Evolutionary conservation across 148 eudicot genomes (phyloP).

Genomic region (Dysphania ambrosioides): DNA sequence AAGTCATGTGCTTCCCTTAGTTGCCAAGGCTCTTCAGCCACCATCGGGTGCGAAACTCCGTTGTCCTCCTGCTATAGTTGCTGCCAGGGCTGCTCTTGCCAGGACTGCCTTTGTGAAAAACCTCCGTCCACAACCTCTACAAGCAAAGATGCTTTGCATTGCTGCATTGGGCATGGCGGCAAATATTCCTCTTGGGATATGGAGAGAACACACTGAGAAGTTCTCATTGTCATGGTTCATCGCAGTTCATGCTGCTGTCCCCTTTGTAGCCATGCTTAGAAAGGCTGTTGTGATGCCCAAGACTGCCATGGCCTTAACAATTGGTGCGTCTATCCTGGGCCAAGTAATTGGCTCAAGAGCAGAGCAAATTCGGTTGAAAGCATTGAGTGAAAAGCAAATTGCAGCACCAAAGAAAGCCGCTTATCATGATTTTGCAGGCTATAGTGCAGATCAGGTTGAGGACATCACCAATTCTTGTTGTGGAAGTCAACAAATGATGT

Average conservation of each 20-base stretch:
- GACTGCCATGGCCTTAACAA: slow-evolving; percentile 73
- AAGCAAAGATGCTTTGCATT: slow-evolving; percentile 56
- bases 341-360: slow-evolving; percentile 81
- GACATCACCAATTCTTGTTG: slow-evolving; percentile 22
- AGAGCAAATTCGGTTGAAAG: slow-evolving; percentile 55
- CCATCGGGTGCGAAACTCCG: slow-evolving; percentile 62
- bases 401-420: slow-evolving; percentile 17
- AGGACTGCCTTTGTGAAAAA: slow-evolving; percentile 57
- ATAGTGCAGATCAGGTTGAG: slow-evolving; percentile 16
- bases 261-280: slow-evolving; percentile 84
- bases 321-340: slow-evolving; percentile 72
- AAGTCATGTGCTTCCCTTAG: slow-evolving; percentile 58
- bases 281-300: slow-evolving; percentile 79
- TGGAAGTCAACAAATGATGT: slow-evolving; percentile 31
- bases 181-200: slow-evolving; percentile 68
- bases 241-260: slow-evolving; percentile 85
- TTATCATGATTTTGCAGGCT: slow-evolving; percentile 14
- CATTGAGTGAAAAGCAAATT: slow-evolving; percentile 34
- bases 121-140: slow-evolving; percentile 70
- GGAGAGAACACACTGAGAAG: slow-evolving; percentile 75
- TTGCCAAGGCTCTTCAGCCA: slow-evolving; percentile 59
- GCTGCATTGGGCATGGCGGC: slow-evolving; percentile 67
- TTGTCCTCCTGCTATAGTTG: slow-evolving; percentile 70
- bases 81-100: slow-evolving; percentile 85
- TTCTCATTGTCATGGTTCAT: slow-evolving; percentile 72